phyloP scores from a whole-genome alignment of 805 yeast genomes.

The Groenewaldozyma tartarivorans region DNA sequence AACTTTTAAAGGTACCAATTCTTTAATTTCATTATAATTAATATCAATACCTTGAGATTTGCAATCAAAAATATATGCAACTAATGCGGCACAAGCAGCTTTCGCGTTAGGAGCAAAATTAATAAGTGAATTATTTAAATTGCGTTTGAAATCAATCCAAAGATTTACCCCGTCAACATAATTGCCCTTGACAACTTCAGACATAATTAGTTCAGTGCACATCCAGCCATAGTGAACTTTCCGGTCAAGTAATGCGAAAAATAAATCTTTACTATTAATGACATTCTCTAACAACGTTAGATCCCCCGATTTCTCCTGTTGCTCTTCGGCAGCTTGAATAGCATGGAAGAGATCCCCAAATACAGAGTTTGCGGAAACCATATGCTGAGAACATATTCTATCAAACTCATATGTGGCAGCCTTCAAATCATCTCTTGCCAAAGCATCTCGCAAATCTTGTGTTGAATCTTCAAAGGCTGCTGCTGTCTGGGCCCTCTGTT shows the following conservation, averaged over 20 bases:
- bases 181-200: constrained; percentile 17
- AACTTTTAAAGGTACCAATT: constrained; percentile 5
- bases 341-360: neutral
- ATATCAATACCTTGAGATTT: neutral
- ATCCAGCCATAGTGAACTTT: constrained; percentile 16
- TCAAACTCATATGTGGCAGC: neutral
- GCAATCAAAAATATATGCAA: constrained; percentile 24
- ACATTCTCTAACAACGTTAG: neutral
- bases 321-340: neutral
- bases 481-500: no score
- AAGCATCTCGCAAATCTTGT: neutral
- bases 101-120: constrained; percentile 13
- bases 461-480: neutral
- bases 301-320: no score
- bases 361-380: neutral
- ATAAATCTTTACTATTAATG: neutral
- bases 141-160: constrained; percentile 27
- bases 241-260: neutral
- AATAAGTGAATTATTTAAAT: constrained; percentile 12
- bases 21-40: constrained; percentile 4
- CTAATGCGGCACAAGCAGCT: constrained; percentile 26
- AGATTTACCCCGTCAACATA: constrained; percentile 23
- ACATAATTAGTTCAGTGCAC: constrained; percentile 17
- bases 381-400: neutral
- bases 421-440: neutral